These are phyloP conservation scores for Colletotrichum sp. DNA, from an alignment of 2,329 filamentous ascomycete species.

Conservation along the genomic window DNA sequence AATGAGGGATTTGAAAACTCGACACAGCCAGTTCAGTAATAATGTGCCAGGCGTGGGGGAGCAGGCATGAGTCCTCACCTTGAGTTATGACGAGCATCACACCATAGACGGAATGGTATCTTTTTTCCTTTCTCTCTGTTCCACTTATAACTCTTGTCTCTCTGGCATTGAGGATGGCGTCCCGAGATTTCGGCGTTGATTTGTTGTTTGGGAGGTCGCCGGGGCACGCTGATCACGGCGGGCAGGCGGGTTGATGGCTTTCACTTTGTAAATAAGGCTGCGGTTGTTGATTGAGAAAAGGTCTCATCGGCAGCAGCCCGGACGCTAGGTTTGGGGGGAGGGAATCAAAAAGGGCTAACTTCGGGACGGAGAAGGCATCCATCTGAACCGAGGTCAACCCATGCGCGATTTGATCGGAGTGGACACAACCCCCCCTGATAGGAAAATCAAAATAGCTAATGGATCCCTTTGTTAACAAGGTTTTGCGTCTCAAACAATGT, in stretches of 20 bases:
- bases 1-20: background rate
- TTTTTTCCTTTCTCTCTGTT: background rate
- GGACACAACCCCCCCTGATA: background rate
- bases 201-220: slow-evolving; percentile 1
- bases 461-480: slow-evolving; percentile 5
- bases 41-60: background rate
- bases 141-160: slow-evolving; percentile 9
- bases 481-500: background rate
- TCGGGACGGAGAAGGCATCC: background rate
- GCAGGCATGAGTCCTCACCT: background rate
- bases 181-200: slow-evolving; percentile 15
- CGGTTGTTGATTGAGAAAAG: background rate
- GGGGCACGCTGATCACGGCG: background rate
- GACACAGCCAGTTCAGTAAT: background rate
- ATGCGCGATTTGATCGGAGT: background rate
- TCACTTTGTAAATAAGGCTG: slow-evolving; percentile 8
- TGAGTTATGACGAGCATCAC: slow-evolving; percentile 9
- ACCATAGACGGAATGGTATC: slow-evolving; percentile 12
- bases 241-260: background rate
- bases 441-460: slow-evolving; percentile 15
- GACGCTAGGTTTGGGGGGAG: background rate
- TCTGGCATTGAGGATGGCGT: slow-evolving; percentile 17
- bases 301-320: background rate
- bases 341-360: background rate
- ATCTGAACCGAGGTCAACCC: background rate